phyloP scores from a whole-genome alignment of 805 yeast genomes.

The Kodamaea kakaduensis region DNA sequence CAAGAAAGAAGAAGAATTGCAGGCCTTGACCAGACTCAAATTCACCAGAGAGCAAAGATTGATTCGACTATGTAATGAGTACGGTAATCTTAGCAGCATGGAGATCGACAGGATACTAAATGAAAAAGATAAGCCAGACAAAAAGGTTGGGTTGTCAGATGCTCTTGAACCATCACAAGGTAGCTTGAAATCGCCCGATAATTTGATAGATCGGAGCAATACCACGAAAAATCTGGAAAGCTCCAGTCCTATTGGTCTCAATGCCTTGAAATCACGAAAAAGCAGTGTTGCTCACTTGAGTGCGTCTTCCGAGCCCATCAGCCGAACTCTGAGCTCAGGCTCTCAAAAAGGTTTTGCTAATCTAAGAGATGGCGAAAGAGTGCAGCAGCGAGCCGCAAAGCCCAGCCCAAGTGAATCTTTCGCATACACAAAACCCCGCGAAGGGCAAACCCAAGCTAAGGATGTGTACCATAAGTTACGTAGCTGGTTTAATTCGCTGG shows the following conservation, averaged over 20 bases:
- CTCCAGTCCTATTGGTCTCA: too few relatives aligned
- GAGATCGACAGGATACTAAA: constrained; percentile 33
- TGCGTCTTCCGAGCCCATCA: too few relatives aligned
- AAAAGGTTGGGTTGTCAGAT: not conserved
- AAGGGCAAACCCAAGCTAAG: constrained; percentile 1
- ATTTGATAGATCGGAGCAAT: too few relatives aligned
- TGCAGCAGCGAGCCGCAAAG: not conserved
- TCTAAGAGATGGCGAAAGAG: too few relatives aligned
- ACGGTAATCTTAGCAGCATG: constrained; percentile 31
- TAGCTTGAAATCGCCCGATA: too few relatives aligned
- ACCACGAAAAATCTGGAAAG: too few relatives aligned
- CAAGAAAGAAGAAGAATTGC: constrained; percentile 43
- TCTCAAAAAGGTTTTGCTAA: too few relatives aligned
- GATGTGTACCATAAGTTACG: constrained; percentile 10
- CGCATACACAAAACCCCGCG: not conserved
- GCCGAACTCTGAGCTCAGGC: too few relatives aligned
- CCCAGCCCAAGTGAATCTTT: not conserved
- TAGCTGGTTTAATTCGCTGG: constrained; percentile 16
- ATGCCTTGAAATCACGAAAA: too few relatives aligned
- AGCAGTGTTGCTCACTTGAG: too few relatives aligned
- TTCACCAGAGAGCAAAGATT: constrained; percentile 33
- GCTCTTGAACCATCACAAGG: too few relatives aligned
- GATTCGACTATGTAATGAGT: constrained; percentile 29
- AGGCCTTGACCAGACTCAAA: constrained; percentile 30
- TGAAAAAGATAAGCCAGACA: constrained; percentile 2